phyloP scores from a whole-genome alignment of 345 rosid genomes.

The Rhizophora mangle region DNA sequence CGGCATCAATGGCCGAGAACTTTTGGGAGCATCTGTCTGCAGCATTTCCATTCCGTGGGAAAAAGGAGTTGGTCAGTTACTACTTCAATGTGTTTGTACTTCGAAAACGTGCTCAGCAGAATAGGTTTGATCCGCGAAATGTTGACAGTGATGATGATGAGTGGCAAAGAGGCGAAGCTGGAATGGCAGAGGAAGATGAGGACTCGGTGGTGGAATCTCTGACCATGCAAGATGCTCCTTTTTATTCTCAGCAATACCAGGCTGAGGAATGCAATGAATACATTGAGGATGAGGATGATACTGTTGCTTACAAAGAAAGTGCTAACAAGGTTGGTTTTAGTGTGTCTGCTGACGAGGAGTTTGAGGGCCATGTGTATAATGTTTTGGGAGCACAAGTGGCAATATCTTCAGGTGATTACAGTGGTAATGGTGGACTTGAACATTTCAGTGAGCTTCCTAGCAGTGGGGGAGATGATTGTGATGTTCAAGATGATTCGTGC shows the following conservation, averaged over 20 bases:
- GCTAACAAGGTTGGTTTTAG: slow-evolving; percentile 4
- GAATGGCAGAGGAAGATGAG: slow-evolving; percentile 31
- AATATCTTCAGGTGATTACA: slow-evolving; percentile 8
- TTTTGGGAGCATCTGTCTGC: slow-evolving; percentile 63
- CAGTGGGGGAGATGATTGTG: slow-evolving; percentile 16
- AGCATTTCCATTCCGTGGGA: slow-evolving; percentile 50
- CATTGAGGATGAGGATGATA: slow-evolving; percentile 24
- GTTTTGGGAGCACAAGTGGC: slow-evolving; percentile 11
- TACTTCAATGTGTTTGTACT: slow-evolving; percentile 72
- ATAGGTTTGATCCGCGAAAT: slow-evolving; percentile 43
- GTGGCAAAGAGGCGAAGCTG: slow-evolving; percentile 44
- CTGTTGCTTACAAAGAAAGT: slow-evolving; percentile 19
- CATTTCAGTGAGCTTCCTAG: slow-evolving; percentile 9
- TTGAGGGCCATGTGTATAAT: slow-evolving; percentile 35
- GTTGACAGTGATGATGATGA: slow-evolving; percentile 84
- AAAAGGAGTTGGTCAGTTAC: slow-evolving; percentile 62
- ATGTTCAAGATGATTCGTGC: slow-evolving; percentile 36
- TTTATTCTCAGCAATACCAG: slow-evolving; percentile 13
- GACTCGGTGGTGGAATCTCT: slow-evolving; percentile 43
- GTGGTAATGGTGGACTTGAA: slow-evolving; percentile 7
- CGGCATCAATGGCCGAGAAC: slow-evolving; percentile 44
- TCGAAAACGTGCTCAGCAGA: slow-evolving; percentile 58
- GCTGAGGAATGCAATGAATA: slow-evolving; percentile 25
- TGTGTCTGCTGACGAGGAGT: slow-evolving; percentile 29
- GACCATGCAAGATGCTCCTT: slow-evolving; percentile 13